These are phyloP conservation scores for Penicillium manginii DNA, from an alignment of 495 filamentous ascomycete species.

Conservation along the genomic window DNA sequence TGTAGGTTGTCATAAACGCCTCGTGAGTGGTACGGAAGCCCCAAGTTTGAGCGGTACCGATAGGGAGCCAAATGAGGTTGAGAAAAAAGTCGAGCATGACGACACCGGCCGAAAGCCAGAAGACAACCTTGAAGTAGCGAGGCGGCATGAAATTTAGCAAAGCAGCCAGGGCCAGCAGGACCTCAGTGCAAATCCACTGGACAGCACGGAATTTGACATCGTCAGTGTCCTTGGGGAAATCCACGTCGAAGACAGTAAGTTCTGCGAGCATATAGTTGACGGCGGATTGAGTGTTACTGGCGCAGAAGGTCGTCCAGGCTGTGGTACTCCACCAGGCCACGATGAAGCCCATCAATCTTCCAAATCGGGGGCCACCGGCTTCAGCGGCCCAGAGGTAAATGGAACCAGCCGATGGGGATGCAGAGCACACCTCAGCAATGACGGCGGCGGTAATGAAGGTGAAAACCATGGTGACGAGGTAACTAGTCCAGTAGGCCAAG, in stretches of 20 bases:
- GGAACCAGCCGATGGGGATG: conserved; percentile 57
- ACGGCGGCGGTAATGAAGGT: conserved; percentile 61
- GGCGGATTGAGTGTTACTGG: conserved; percentile 57
- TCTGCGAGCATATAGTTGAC: conserved; percentile 61
- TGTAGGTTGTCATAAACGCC: conserved; percentile 61
- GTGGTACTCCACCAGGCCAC: conserved; percentile 65
- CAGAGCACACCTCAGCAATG: conserved; percentile 59
- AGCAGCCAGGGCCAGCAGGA: conserved; percentile 50
- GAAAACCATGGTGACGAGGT: conserved; percentile 58
- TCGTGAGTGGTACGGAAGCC: conserved; percentile 58
- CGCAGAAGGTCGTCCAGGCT: conserved; percentile 61
- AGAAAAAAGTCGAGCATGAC: conserved; percentile 59
- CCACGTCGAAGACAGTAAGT: conserved; percentile 55
- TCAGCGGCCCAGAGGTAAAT: conserved; percentile 64
- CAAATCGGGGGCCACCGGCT: conserved; percentile 55
- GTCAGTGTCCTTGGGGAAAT: conserved; percentile 51
- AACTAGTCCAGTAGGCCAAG: conserved; percentile 62
- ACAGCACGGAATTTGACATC: conserved; percentile 57
- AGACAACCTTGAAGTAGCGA: conserved; percentile 48
- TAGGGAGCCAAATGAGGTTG: conserved; percentile 61
- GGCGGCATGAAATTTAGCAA: conserved; percentile 51
- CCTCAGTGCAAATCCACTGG: conserved; percentile 58
- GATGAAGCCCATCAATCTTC: conserved; percentile 56
- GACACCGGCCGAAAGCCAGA: conserved; percentile 50
- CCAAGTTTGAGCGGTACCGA: conserved; percentile 55